Percentiles rank a stretch among this genome's conserved stretches.
phyloP scores from a whole-genome alignment of 352 stramenopile species.

The Aphanomyces euteiches region DNA sequence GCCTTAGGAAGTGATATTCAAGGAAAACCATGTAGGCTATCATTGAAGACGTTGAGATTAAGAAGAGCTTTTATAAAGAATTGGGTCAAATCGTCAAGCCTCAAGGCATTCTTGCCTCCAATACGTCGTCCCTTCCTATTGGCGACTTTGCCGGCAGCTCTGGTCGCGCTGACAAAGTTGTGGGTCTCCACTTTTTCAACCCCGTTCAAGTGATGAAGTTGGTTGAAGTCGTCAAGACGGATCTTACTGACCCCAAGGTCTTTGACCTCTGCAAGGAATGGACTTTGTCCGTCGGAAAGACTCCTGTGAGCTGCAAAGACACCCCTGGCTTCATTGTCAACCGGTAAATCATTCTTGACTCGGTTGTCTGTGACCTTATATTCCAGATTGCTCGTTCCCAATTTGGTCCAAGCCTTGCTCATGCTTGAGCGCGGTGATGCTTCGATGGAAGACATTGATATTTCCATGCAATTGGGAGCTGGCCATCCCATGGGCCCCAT shows the following conservation, averaged over 20 bases:
- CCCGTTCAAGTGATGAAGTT: slow-evolving; percentile 94
- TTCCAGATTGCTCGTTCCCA: slow-evolving; percentile 55
- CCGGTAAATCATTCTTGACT: slow-evolving; percentile 70
- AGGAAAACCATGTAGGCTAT: slow-evolving; percentile 60
- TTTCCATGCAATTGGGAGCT: slow-evolving; percentile 95
- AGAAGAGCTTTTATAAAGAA: slow-evolving; percentile 91
- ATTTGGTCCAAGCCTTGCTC: slow-evolving; percentile 83
- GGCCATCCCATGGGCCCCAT: slow-evolving; percentile 97
- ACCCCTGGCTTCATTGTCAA: slow-evolving; percentile 99
- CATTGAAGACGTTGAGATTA: slow-evolving; percentile 95
- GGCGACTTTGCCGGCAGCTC: slow-evolving; percentile 93
- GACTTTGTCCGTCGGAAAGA: slow-evolving; percentile 91
- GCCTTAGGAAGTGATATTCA: neutral
- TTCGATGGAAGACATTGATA: slow-evolving; percentile 95
- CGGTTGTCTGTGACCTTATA: neutral
- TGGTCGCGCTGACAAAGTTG: slow-evolving; percentile 87
- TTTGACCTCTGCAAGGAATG: slow-evolving; percentile 91
- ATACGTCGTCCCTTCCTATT: slow-evolving; percentile 94
- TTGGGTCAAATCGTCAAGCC: slow-evolving; percentile 88
- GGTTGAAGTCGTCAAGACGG: slow-evolving; percentile 95
- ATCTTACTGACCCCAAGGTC: slow-evolving; percentile 86
- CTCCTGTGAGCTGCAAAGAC: slow-evolving; percentile 92
- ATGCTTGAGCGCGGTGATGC: slow-evolving; percentile 94
- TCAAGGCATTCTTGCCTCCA: slow-evolving; percentile 94
- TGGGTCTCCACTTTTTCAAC: slow-evolving; percentile 99